A percentile compares a stretch with the other conserved stretches of the same genome.
Conservation (phyloP, 116 monocot genomes). For the Posidonia oceanica region DNA sequence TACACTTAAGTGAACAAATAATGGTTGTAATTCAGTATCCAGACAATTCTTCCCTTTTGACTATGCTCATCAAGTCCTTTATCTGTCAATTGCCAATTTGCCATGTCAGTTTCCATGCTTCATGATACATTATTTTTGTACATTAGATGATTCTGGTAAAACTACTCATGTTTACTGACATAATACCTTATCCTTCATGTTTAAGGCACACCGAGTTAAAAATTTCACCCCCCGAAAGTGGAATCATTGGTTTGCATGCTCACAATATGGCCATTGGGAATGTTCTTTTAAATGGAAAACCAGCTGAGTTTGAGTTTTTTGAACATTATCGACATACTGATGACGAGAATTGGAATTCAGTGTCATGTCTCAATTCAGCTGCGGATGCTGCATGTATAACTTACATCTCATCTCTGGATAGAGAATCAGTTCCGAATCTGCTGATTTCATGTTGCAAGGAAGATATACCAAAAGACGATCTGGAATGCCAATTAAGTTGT, state of each 20-base stretch:
- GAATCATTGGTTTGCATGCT: slow-evolving; percentile 58
- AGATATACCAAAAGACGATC: slow-evolving; percentile 18
- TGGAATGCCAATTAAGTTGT: slow-evolving; percentile 22
- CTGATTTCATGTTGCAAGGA: slow-evolving; percentile 45
- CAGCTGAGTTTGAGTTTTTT: slow-evolving; percentile 45
- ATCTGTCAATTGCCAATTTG: too few species aligned
- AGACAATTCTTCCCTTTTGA: too few species aligned
- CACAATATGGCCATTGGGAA: slow-evolving; percentile 55
- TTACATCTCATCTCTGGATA: slow-evolving; percentile 59
- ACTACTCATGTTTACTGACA: background rate
- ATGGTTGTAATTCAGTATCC: too few species aligned
- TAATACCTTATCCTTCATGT: background rate
- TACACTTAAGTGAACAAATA: too few species aligned
- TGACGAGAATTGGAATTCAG: slow-evolving; percentile 55
- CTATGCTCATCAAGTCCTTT: too few species aligned
- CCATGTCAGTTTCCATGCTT: too few species aligned
- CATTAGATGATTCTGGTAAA: background rate
- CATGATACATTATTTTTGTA: too few species aligned
- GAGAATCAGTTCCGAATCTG: slow-evolving; percentile 72
- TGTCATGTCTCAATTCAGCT: slow-evolving; percentile 61
- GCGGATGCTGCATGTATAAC: slow-evolving; percentile 63
- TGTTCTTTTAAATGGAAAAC: slow-evolving; percentile 55
- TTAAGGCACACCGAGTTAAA: slow-evolving; percentile 79
- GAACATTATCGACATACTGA: slow-evolving; percentile 34
- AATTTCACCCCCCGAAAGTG: slow-evolving; percentile 48